Evolutionary conservation across 352 stramenopile genomes (phyloP), one percentile per base, ranked within the genome.

Genomic region (Thalassiosira exigua): DNA sequence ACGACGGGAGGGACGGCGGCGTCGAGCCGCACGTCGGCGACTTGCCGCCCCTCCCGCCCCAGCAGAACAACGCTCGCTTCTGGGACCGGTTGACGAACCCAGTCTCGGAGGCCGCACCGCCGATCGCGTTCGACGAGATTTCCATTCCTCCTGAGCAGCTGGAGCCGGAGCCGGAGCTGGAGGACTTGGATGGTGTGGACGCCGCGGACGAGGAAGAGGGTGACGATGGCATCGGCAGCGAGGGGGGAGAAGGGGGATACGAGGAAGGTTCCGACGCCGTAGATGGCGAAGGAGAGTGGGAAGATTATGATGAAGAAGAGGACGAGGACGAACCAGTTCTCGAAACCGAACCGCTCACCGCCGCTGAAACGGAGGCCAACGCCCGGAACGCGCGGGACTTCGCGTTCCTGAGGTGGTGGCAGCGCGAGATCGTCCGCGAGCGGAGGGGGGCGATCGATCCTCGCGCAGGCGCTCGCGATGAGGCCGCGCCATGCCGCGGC

Each of bases 381-480:
- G 64, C 71, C n/a, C 29, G 44, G 27, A 54, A 69, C 67, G 72
- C 75, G 44, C 48, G 75, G 46, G 64, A 75, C 32, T 83, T 83
- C 19, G 62, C 59, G 17, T 83, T 83, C 33, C 53, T 83, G n/a
- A 66, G 22, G 62, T 79, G 75, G 75, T 83, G 75, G 75, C 60
- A 78, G 42, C 61, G 51, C 29, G 29, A 41, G 22, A 78, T 83
- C 46, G 57, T 79, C 4, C 41, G 50, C 7, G 64, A 82, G 30
- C 44, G 53, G 32, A 69, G 32, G 39, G 69, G 53, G n/a, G 24
- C 57, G 0, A 36, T 48, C 21, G 29, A 41, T 29, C 29, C 36
- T 9, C 7, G 50, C 11, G 14, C 14, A 11, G 29, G 19, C 29
- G 39, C 26, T 9, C 7, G 14, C 7, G 54, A 64, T 32, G 59